Base-by-base conservation (phyloP, 2,329 filamentous ascomycete species). In the Sporothrix phasma region DNA sequence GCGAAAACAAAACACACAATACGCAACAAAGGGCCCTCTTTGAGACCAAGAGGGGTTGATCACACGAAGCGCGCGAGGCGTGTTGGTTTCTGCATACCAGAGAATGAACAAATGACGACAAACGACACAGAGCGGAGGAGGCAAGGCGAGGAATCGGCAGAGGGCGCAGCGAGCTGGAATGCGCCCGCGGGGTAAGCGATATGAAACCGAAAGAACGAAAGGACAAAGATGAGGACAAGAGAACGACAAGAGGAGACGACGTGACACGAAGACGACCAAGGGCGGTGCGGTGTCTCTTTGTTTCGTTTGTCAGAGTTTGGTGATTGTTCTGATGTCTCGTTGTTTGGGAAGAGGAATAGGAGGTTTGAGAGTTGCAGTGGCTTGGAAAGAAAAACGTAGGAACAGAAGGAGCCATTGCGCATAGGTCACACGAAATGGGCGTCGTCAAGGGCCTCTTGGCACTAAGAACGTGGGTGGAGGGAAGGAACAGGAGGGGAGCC, bases 131-230 rank as follows among this genome's bases (percentile, higher is more conserved):
- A 13, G 31, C 11, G 26, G 13, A 34, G 17, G 13, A 43, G 46
- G 37, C 54, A 34, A 39, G 31, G 17, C 24, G 41, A 43, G 19
- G 7, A 60, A 24, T 19, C 24, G 56, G 56, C 26, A 39, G 45
- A 13, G 7, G 37, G 34, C 31, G 24, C 6, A 17, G 31, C 5
- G 22, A 53, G 22, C 47, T 54, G 61, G 47, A 62, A 62, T 62
- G 61, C 61, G 47, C 61, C 46, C 46, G 46, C 61, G 61, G 61
- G 61, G 61, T 62, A 54, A 34, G 34, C 34, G 11, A 62, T 26
- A 62, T 26, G 49, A 45, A 54, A 34, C 39, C 15, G 46, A 26
- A 31, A 62, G 24, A 53, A 53, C 37, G 37, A 37, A n/a, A 59
- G 3, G 22, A 53, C 13, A 34, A 45, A 5, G 53, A 47, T 7